These are phyloP conservation scores for Sclerotinia minor DNA, from an alignment of 2,329 filamentous ascomycete species.

Conservation along the genomic window DNA sequence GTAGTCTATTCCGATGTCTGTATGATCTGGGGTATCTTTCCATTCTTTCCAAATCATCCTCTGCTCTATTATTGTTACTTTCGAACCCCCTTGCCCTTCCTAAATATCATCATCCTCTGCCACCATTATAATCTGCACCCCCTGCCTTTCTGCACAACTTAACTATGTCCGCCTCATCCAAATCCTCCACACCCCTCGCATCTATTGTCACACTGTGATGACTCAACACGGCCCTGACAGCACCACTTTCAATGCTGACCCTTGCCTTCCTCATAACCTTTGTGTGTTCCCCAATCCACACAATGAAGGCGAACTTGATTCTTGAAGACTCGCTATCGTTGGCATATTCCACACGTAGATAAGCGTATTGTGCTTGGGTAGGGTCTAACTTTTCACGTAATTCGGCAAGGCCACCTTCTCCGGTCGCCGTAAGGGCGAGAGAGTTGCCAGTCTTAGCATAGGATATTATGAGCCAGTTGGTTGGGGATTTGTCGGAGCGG, in stretches of 20 bases:
- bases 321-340: slow-evolving; percentile 69
- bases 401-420: slow-evolving; percentile 60
- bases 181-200: slow-evolving; percentile 58
- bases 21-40: slow-evolving; percentile 11
- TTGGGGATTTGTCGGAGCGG: slow-evolving; percentile 63
- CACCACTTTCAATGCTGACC: slow-evolving; percentile 65
- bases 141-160: slow-evolving; percentile 62
- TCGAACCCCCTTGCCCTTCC: neutral
- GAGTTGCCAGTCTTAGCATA: slow-evolving; percentile 58
- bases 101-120: slow-evolving; percentile 45
- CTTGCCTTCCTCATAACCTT: slow-evolving; percentile 70
- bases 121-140: slow-evolving; percentile 71
- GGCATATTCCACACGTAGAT: slow-evolving; percentile 64
- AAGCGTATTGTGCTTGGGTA: slow-evolving; percentile 37
- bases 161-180: slow-evolving; percentile 63
- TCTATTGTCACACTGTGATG: slow-evolving; percentile 67
- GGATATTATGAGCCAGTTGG: slow-evolving; percentile 68
- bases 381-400: slow-evolving; percentile 56
- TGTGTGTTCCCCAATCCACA: slow-evolving; percentile 67
- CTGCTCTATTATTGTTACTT: slow-evolving; percentile 18
- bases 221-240: slow-evolving; percentile 62
- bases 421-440: slow-evolving; percentile 57
- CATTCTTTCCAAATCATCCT: slow-evolving; percentile 10
- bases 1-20: slow-evolving; percentile 1
- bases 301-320: slow-evolving; percentile 66